These are phyloP conservation scores for Dothistroma pini DNA, from an alignment of 2,329 filamentous ascomycete genomes.

Conservation along the genomic window DNA sequence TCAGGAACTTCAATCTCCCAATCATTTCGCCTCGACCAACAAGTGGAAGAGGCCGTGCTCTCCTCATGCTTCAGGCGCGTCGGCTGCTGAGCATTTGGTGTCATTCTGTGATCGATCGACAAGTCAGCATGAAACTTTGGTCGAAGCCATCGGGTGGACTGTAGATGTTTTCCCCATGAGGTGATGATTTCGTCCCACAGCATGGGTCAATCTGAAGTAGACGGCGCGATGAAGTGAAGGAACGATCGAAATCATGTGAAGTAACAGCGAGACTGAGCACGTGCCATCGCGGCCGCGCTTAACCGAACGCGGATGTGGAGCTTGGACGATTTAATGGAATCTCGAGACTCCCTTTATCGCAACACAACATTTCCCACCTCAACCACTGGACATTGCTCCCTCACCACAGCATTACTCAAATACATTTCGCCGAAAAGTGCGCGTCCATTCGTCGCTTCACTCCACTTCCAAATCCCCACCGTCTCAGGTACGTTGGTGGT, in stretches of 20 bases:
- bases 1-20: too few relatives aligned
- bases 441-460: conserved; percentile 9
- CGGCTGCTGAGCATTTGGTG: too few relatives aligned
- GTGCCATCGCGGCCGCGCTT: neutral
- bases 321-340: neutral
- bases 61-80: too few relatives aligned
- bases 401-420: conserved; percentile 2
- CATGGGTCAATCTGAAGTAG: too few relatives aligned
- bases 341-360: neutral
- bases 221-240: neutral
- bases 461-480: neutral
- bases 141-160: too few relatives aligned
- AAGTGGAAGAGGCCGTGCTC: too few relatives aligned
- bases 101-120: too few relatives aligned
- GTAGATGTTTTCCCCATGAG: too few relatives aligned
- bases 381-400: neutral
- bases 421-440: neutral
- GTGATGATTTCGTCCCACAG: too few relatives aligned
- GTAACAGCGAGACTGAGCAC: neutral
- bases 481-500: conserved; percentile 12
- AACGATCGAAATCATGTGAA: neutral
- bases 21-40: too few relatives aligned
- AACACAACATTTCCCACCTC: neutral
- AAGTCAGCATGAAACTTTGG: too few relatives aligned
- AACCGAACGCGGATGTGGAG: neutral